Evolutionary conservation across 2,329 filamentous ascomycete genomes (phyloP), one percentile per base, ranked within the genome.

Genomic region (Pezicula radicicola): DNA sequence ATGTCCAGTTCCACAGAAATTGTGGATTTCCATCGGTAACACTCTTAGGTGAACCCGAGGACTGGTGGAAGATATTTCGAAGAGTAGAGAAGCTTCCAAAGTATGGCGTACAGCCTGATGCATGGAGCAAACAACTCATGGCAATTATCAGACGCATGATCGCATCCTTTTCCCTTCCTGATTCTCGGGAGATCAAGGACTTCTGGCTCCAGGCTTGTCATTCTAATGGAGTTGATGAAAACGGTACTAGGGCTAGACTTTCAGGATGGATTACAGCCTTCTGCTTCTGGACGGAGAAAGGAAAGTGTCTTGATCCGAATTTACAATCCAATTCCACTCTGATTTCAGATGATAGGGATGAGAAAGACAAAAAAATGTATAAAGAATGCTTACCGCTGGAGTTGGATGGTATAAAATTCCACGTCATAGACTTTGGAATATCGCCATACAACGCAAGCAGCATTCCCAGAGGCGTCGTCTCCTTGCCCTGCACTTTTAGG

Each of bases 201-300:
- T 46, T 46, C n/a, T 46, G 44, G 44, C 44, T 40, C 4, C 18
- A 63, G 60, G 41, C 18, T 10, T 44, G 16, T 27, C 13, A 44
- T 21, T 3, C 18, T n/a, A 27, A 44, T n/a, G 41, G 10, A 40
- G 6, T 40, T 19, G 10, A 27, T 9, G 16, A 7, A 44, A 19
- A n/a, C 21, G 41, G 18, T 27, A 15, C 10, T 15, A 33, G 30
- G 10, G 21, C 41, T 27, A 10, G 3, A 27, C 21, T 21, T 3
- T 21, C 41, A 21, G 41, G 41, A 21, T 44, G 41, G 41, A 19
- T 44, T 6, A 44, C 41, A n/a, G 41, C 41, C 4, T 44, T 44
- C 12, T 44, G 41, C 21, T 44, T 44, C 21, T 44, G 41, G 41
- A 6, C 18, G 2, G 21, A 44, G 41, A 21, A 18, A 9, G 37